Percentiles rank a stretch among this genome's conserved stretches.
Conservation (phyloP, 2,329 filamentous ascomycete genomes). For the Sporothrix dimorphospora region DNA sequence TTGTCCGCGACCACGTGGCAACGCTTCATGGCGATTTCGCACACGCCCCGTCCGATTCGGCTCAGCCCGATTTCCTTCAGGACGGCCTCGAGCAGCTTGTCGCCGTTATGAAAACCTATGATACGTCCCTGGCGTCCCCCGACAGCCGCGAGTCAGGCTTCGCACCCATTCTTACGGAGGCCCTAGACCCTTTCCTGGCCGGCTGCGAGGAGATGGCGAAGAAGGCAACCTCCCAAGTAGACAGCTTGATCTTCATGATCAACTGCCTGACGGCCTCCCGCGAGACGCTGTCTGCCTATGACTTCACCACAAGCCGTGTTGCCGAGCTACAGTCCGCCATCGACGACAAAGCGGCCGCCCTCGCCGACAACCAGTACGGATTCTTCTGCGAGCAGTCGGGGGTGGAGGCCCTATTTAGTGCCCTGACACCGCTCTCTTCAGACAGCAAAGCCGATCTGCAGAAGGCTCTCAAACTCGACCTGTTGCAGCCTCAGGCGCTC, state of each 20-base stretch:
- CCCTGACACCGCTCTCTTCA: conserved; percentile 49
- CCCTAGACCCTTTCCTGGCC: conserved; percentile 82
- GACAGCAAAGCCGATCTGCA: conserved; percentile 53
- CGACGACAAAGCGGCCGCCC: conserved; percentile 55
- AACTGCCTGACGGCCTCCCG: conserved; percentile 70
- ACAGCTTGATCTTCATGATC: conserved; percentile 68
- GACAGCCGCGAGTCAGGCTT: conserved; percentile 69
- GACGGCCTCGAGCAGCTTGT: conserved; percentile 79
- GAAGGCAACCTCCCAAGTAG: conserved; percentile 57
- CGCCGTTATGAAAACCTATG: conserved; percentile 82
- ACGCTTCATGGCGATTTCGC: conserved; percentile 73
- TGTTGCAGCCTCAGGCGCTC: conserved; percentile 65
- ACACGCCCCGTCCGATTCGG: conserved; percentile 70
- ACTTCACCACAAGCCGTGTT: conserved; percentile 64
- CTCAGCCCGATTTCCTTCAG: conserved; percentile 76
- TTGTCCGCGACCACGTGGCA: conserved; percentile 79
- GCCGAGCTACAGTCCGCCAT: conserved; percentile 61
- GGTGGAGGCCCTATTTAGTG: conserved; percentile 64
- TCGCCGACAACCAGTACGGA: conserved; percentile 69
- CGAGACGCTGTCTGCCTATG: conserved; percentile 58
- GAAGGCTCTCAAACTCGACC: conserved; percentile 56
- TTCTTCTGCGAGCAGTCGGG: conserved; percentile 79
- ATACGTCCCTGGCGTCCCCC: conserved; percentile 71
- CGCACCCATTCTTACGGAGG: conserved; percentile 72
- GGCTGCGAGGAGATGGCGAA: conserved; percentile 72